Evolutionary conservation across 805 yeast genomes (phyloP), one percentile per base, ranked within the genome.

Genomic region (Spathaspora girioi): DNA sequence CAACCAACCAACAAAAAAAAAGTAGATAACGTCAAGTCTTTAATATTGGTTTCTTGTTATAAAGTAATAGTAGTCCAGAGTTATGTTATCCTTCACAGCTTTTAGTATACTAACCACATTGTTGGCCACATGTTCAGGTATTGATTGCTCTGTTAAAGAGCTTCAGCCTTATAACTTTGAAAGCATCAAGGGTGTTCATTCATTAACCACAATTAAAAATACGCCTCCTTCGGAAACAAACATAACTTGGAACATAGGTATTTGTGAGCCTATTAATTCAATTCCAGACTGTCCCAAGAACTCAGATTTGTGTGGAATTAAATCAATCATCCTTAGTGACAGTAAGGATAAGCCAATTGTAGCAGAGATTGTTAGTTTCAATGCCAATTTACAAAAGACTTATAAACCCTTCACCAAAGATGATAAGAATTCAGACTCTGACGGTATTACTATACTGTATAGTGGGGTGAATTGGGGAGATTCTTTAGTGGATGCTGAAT

Each of bases 151-250:
- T 2, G 69, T 57, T 14, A 54, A 59, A n/a, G 76, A 69, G 46
- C 66, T 80, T 38, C 51, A 56, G 3, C 58, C 59, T 1, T 76
- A 72, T 61, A 73, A 81, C 49, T 70, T 86, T 50, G 69, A 70
- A 17, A 54, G 69, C 15, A 69, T 86, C 46, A 74, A 75, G 47
- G 87, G 86, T 3, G 62, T 79, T 4, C 80, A 81, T 56, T 49
- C 68, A 1, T 68, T 73, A n/a, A 61, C 75, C 5, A 38, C 59
- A 4, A 57, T 73, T 15, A 69, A 66, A 31, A 78, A 77, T 43
- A 89, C 97, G 10, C 98, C 98, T 15, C 98, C 99, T 1, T 80
- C 93, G 11, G 69, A 66, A 31, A 81, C 87, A 1, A 77, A 71
- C 47, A 67, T 76, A 32, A 75, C 80, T 2, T 89, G 97, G 92